Evolutionary conservation across 2,329 filamentous ascomycete genomes (phyloP).

Genomic region (Thermomyces lanuginosus): DNA sequence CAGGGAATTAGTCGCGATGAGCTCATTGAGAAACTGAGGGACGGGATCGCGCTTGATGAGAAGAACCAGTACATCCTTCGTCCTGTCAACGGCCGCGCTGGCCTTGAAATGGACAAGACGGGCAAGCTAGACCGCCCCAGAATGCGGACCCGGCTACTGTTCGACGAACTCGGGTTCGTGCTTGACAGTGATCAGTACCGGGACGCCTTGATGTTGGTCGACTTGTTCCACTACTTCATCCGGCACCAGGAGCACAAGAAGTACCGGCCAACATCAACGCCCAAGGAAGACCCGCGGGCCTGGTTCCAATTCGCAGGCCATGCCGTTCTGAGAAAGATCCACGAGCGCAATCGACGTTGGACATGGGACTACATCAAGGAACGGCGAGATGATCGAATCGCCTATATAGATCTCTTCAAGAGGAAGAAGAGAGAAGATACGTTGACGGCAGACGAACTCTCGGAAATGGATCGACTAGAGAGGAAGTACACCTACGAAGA

Average conservation of each 20-base stretch:
- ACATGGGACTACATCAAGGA: slow-evolving; percentile 93
- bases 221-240: slow-evolving; percentile 96
- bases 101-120: slow-evolving; percentile 87
- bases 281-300: slow-evolving; percentile 77
- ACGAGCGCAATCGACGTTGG: slow-evolving; percentile 83
- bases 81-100: slow-evolving; percentile 86
- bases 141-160: slow-evolving; percentile 77
- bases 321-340: slow-evolving; percentile 81
- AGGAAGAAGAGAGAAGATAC: slow-evolving; percentile 64
- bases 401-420: slow-evolving; percentile 91
- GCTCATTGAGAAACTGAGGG: slow-evolving; percentile 59
- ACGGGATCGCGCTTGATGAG: slow-evolving; percentile 61
- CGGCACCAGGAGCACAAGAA: slow-evolving; percentile 95
- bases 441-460: slow-evolving; percentile 51
- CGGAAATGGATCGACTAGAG: slow-evolving; percentile 62
- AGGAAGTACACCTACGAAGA: slow-evolving; percentile 87
- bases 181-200: slow-evolving; percentile 95
- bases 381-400: slow-evolving; percentile 69
- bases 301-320: slow-evolving; percentile 88
- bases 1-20: slow-evolving; percentile 53
- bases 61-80: slow-evolving; percentile 89
- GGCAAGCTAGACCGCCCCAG: slow-evolving; percentile 64
- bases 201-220: slow-evolving; percentile 93
- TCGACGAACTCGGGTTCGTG: slow-evolving; percentile 96
- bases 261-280: slow-evolving; percentile 65